Conservation (phyloP, 805 yeast genomes). For the Teunomyces tritomae region DNA sequence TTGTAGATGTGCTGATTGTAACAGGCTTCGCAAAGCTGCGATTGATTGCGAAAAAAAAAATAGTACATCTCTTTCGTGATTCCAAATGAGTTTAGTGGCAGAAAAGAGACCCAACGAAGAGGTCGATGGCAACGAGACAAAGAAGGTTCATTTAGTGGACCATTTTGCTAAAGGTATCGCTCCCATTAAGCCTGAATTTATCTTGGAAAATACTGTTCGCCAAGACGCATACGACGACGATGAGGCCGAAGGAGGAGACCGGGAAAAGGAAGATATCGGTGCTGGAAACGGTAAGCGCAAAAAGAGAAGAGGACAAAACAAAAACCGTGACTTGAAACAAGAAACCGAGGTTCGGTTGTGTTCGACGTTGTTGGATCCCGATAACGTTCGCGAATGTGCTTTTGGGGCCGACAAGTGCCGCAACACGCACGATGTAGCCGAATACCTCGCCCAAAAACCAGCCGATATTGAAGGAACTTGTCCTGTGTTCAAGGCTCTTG, state of each 20-base stretch:
- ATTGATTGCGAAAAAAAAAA: constrained; percentile 1
- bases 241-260: constrained; percentile 45
- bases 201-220: constrained; percentile 48
- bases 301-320: constrained; percentile 77
- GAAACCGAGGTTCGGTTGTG: constrained; percentile 68
- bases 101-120: constrained; percentile 17
- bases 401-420: constrained; percentile 73
- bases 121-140: constrained; percentile 14
- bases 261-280: constrained; percentile 21
- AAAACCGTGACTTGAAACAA: constrained; percentile 73
- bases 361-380: constrained; percentile 58
- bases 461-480: constrained; percentile 74
- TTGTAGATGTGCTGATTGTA: not conserved
- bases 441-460: constrained; percentile 63
- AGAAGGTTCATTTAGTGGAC: constrained; percentile 18
- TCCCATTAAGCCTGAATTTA: constrained; percentile 67
- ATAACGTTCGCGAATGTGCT: constrained; percentile 45
- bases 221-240: constrained; percentile 42
- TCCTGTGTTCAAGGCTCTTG: constrained; percentile 79
- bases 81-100: constrained; percentile 2
- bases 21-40: not conserved
- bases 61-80: too few relatives aligned
- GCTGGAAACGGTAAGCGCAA: constrained; percentile 37
- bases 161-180: constrained; percentile 62
- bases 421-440: constrained; percentile 69